Conservation (phyloP, 2,329 filamentous ascomycete species). For the Cytospora mali region DNA sequence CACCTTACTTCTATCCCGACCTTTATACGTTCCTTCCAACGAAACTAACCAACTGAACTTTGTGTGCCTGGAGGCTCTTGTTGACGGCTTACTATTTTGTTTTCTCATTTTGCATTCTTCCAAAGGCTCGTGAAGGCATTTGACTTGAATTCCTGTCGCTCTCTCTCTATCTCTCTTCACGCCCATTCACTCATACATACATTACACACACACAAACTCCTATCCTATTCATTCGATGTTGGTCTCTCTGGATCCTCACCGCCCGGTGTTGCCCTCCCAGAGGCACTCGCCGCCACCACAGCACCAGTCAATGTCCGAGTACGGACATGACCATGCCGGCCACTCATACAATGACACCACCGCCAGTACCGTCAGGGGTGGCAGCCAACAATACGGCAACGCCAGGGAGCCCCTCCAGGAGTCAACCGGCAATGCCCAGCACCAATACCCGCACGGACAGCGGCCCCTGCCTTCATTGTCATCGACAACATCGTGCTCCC, state of each 20-base stretch:
- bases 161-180: constrained; percentile 19
- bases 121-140: constrained; percentile 9
- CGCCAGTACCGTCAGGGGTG: not conserved
- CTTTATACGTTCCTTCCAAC: not conserved
- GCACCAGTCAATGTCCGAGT: constrained; percentile 22
- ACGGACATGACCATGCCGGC: constrained; percentile 8
- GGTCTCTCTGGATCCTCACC: constrained; percentile 46
- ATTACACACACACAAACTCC: too few relatives aligned
- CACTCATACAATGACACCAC: constrained; percentile 10
- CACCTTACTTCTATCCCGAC: constrained; percentile 29
- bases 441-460: constrained; percentile 30
- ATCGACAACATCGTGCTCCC: constrained; percentile 23
- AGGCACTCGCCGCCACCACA: constrained; percentile 49
- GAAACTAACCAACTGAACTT: not conserved
- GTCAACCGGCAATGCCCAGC: constrained; percentile 55
- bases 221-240: too few relatives aligned
- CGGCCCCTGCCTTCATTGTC: constrained; percentile 22
- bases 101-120: not conserved
- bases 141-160: constrained; percentile 35
- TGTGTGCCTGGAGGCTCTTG: not conserved
- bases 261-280: constrained; percentile 54
- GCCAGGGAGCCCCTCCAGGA: constrained; percentile 53
- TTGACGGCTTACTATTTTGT: not conserved
- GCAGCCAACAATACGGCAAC: constrained; percentile 7
- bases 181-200: not conserved